These are phyloP conservation scores for Colletotrichum sp. DNA, from an alignment of 2,329 filamentous ascomycete species.

Conservation along the genomic window DNA sequence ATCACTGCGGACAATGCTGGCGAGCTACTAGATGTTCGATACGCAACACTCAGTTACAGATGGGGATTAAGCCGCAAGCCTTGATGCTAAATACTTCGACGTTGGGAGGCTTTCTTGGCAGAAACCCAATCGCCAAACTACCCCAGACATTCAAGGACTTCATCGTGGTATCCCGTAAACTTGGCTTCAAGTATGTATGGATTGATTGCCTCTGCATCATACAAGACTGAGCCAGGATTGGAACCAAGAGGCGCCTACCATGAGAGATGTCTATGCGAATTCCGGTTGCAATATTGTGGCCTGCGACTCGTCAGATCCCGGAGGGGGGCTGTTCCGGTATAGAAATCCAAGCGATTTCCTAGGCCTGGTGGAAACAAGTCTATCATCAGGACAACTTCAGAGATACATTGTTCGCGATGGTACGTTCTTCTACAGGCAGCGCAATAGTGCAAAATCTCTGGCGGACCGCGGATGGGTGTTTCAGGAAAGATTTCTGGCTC, in stretches of 20 bases:
- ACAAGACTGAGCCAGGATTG: neutral
- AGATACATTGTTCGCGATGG: neutral
- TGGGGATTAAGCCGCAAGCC: neutral
- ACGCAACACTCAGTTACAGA: neutral
- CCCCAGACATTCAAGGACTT: neutral
- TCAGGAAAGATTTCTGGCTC: neutral
- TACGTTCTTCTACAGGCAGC: rapidly evolving
- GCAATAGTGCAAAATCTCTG: rapidly evolving
- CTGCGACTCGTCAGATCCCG: neutral
- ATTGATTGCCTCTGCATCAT: neutral
- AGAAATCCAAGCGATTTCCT: neutral
- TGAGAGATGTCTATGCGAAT: neutral
- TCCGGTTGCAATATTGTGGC: neutral
- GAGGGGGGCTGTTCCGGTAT: neutral
- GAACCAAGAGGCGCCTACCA: neutral
- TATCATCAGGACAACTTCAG: neutral
- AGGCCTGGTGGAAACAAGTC: neutral
- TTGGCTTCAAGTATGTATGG: neutral
- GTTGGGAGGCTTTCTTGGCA: neutral
- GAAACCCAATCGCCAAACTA: neutral
- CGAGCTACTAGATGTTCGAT: neutral
- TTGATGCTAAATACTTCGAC: neutral
- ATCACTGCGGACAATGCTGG: neutral
- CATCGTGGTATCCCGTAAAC: neutral
- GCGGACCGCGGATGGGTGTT: neutral